Evolutionary conservation across 164 flowering plant species (phyloP).

Genomic region (Annona cherimola): DNA sequence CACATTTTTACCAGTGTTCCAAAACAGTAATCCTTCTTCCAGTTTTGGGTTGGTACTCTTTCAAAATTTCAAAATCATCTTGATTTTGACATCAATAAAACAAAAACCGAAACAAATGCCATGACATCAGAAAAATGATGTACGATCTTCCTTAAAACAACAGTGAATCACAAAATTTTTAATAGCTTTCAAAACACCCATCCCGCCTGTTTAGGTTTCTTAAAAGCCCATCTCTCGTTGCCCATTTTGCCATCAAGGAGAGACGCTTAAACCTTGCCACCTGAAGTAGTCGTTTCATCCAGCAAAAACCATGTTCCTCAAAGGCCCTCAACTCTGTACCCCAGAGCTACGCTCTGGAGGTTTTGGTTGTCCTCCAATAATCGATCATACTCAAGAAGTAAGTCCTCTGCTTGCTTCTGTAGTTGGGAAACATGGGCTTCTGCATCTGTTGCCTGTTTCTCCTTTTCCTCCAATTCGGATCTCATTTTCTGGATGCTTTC

Average conservation of each 20-base stretch:
- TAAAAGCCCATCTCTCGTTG: neutral
- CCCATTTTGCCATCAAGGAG: conserved; percentile 1
- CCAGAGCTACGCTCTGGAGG: conserved; percentile 58
- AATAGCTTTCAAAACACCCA: neutral
- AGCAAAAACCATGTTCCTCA: neutral
- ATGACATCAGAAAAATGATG: neutral
- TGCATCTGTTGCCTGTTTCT: conserved; percentile 54
- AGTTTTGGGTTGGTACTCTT: neutral
- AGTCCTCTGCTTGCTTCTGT: conserved; percentile 85
- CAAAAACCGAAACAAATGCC: neutral
- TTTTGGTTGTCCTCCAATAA: conserved; percentile 84
- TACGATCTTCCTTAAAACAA: neutral
- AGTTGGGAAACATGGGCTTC: conserved; percentile 76
- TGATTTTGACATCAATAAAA: neutral
- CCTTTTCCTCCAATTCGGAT: conserved; percentile 55
- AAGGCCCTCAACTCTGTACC: conserved; percentile 27
- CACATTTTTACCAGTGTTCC: neutral
- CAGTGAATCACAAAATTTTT: conserved; percentile 10
- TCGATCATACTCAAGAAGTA: conserved; percentile 88
- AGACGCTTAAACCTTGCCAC: neutral
- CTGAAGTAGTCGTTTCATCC: neutral
- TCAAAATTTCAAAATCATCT: neutral
- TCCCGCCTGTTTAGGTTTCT: neutral
- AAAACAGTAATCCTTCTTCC: neutral
- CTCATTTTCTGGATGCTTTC: conserved; percentile 58